Evolutionary conservation across 805 yeast genomes (phyloP).

Genomic region (Sungouiella blattae): DNA sequence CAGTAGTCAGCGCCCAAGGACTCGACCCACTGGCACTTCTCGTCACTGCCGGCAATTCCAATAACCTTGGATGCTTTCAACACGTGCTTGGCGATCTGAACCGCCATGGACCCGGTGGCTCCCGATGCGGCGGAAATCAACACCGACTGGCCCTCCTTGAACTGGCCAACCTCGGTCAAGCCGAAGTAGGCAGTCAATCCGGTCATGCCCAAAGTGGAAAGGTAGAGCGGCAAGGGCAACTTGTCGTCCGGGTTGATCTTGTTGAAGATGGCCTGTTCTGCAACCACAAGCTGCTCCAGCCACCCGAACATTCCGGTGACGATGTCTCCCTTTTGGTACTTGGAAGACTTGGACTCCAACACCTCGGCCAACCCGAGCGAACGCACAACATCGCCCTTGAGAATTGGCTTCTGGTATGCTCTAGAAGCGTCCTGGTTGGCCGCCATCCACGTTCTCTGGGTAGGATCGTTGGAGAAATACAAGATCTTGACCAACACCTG

Average conservation of each 20-base stretch:
- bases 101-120: constrained; percentile 63
- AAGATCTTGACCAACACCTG: constrained; percentile 44
- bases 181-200: constrained; percentile 62
- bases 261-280: constrained; percentile 21
- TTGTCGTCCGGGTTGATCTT: constrained; percentile 24
- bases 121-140: constrained; percentile 67
- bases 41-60: constrained; percentile 60
- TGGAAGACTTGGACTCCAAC: constrained; percentile 41
- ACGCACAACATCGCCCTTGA: constrained; percentile 44
- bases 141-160: constrained; percentile 44
- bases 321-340: constrained; percentile 42
- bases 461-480: constrained; percentile 57
- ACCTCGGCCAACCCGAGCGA: constrained; percentile 48
- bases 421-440: constrained; percentile 28
- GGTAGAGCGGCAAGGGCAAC: constrained; percentile 40
- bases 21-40: constrained; percentile 52
- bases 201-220: constrained; percentile 53
- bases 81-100: constrained; percentile 53
- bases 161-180: constrained; percentile 46
- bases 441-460: constrained; percentile 57
- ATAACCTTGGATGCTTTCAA: constrained; percentile 53
- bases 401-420: constrained; percentile 35
- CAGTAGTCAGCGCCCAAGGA: constrained; percentile 51
- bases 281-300: constrained; percentile 44
- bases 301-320: constrained; percentile 42